Percentiles rank a stretch among this genome's conserved stretches.
Evolutionary conservation across 2,329 filamentous ascomycete species (phyloP).

Genomic region (Penicillium sp.): DNA sequence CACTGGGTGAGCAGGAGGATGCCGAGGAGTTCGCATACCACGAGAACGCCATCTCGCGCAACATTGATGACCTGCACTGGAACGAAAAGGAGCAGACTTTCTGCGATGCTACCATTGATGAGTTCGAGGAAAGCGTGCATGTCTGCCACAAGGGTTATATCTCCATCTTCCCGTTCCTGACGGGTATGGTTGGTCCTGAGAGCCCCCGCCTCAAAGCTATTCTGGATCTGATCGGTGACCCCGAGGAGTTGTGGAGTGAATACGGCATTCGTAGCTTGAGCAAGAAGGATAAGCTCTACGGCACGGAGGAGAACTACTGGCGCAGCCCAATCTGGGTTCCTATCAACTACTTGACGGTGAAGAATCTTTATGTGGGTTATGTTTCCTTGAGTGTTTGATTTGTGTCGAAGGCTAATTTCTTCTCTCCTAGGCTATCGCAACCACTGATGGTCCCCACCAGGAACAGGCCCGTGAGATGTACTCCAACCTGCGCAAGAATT

Average conservation of each 20-base stretch:
- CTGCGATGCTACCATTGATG: conserved; percentile 93
- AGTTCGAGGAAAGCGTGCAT: conserved; percentile 84
- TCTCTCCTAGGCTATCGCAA: conserved; percentile 62
- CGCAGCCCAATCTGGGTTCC: conserved; percentile 92
- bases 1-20: conserved; percentile 76
- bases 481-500: conserved; percentile 72
- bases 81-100: conserved; percentile 76
- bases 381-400: not conserved
- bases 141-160: conserved; percentile 98
- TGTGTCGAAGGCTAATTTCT: conserved; percentile 11
- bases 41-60: conserved; percentile 74
- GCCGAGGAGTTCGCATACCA: conserved; percentile 69
- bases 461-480: conserved; percentile 72
- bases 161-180: conserved; percentile 87
- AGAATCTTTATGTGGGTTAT: conserved; percentile 72
- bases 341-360: conserved; percentile 86
- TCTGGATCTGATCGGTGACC: conserved; percentile 75
- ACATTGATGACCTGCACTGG: conserved; percentile 95
- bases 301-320: conserved; percentile 96
- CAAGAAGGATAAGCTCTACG: conserved; percentile 78
- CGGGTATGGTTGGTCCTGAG: conserved; percentile 73
- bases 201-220: conserved; percentile 73
- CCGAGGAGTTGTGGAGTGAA: conserved; percentile 84
- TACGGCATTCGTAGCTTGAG: conserved; percentile 89
- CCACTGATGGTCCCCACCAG: conserved; percentile 65